Conservation (phyloP, 2,329 filamentous ascomycete species). For the Botrytis byssoidea region DNA sequence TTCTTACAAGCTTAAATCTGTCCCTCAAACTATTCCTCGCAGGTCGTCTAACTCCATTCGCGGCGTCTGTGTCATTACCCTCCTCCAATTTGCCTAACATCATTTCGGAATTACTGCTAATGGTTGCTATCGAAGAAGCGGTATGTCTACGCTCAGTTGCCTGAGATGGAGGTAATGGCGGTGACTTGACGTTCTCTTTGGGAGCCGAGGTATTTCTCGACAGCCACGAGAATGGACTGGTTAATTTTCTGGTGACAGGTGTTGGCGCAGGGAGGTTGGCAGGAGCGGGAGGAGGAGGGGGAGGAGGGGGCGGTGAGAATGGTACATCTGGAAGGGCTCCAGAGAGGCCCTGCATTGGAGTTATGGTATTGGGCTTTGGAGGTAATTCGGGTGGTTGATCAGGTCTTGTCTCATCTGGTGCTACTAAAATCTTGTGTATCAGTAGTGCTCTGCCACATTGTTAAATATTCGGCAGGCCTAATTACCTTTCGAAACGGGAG, state of each 20-base stretch:
- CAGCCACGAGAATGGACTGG: constrained; percentile 84
- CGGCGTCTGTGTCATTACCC: constrained; percentile 63
- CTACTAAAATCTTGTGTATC: constrained; percentile 25
- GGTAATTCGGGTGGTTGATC: constrained; percentile 27
- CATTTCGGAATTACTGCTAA: constrained; percentile 79
- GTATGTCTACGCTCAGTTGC: constrained; percentile 64
- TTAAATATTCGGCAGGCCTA: background rate
- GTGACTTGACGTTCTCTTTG: constrained; percentile 53
- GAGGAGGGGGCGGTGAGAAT: constrained; percentile 59
- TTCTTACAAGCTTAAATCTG: constrained; percentile 72
- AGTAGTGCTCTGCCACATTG: background rate
- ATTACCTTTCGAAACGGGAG: constrained; percentile 19
- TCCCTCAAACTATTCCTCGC: constrained; percentile 68
- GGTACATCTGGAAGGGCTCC: constrained; percentile 70
- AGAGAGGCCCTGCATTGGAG: constrained; percentile 64
- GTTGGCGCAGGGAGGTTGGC: constrained; percentile 31
- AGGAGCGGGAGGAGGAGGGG: constrained; percentile 26
- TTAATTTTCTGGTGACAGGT: constrained; percentile 64
- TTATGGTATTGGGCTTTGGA: constrained; percentile 41
- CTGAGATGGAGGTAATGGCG: constrained; percentile 44
- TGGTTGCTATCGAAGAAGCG: constrained; percentile 73
- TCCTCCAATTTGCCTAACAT: constrained; percentile 76
- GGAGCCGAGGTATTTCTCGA: constrained; percentile 64
- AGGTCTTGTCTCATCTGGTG: constrained; percentile 35
- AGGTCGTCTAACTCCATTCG: constrained; percentile 47